Evolutionary conservation across 2,329 filamentous ascomycete genomes (phyloP).

Genomic region (Hortaea sp.): DNA sequence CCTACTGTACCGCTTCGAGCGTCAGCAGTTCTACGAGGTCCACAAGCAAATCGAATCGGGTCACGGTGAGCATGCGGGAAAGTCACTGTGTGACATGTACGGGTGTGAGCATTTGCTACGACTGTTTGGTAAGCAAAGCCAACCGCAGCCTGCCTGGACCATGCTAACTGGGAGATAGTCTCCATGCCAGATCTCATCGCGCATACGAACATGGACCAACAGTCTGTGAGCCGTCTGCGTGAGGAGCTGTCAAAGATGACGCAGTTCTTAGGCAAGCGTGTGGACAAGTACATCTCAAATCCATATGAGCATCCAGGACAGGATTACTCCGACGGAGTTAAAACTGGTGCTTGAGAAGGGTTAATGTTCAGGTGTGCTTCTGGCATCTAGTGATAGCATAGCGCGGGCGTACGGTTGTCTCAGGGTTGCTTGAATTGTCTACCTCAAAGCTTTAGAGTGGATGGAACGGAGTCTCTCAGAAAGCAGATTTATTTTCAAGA

Average conservation of each 20-base stretch:
- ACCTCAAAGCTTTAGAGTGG: not conserved
- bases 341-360: conserved; percentile 7
- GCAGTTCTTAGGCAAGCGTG: conserved; percentile 71
- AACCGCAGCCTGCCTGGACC: not conserved
- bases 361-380: too few species aligned
- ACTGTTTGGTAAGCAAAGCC: conserved; percentile 59
- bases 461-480: too few species aligned
- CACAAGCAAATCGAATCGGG: conserved; percentile 55
- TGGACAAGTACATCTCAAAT: conserved; percentile 64
- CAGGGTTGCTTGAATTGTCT: not conserved
- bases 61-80: conserved; percentile 56
- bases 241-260: conserved; percentile 84
- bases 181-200: conserved; percentile 86
- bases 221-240: conserved; percentile 76
- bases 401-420: not conserved
- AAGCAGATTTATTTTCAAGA: too few species aligned
- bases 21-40: conserved; percentile 73
- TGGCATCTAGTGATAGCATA: not conserved
- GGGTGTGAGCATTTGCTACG: conserved; percentile 86
- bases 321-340: conserved; percentile 53
- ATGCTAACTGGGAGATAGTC: conserved; percentile 45
- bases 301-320: conserved; percentile 64
- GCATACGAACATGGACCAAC: conserved; percentile 95
- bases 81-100: conserved; percentile 70
- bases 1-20: conserved; percentile 87